Percentiles rank a stretch among this genome's conserved stretches.
Evolutionary conservation across 2,329 filamentous ascomycete genomes (phyloP).

Genomic region (Ophiocordyceps camponoti-saundersi): DNA sequence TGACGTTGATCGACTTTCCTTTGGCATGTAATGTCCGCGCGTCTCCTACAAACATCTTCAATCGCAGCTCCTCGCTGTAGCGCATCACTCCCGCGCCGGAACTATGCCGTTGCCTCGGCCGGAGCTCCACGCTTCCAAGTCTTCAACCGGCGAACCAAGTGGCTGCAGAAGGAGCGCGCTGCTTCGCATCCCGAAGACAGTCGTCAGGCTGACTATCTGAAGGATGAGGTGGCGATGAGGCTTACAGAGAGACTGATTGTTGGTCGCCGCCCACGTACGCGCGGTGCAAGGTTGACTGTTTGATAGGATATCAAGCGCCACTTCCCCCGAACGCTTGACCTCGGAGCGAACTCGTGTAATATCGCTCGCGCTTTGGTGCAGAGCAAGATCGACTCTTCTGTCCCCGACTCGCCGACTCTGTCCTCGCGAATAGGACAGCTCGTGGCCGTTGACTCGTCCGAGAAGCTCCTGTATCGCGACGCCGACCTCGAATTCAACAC

Average conservation of each 20-base stretch:
- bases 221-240: constrained; percentile 75
- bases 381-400: constrained; percentile 40
- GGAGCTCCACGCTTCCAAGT: constrained; percentile 70
- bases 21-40: constrained; percentile 14
- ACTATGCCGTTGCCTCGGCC: constrained; percentile 63
- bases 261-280: constrained; percentile 3
- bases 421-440: constrained; percentile 56
- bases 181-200: constrained; percentile 53
- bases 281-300: background rate
- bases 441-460: constrained; percentile 68
- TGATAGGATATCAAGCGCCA: constrained; percentile 74
- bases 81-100: constrained; percentile 18
- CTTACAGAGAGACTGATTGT: constrained; percentile 76
- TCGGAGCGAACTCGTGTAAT: constrained; percentile 92
- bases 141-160: constrained; percentile 80
- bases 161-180: constrained; percentile 78
- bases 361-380: constrained; percentile 67
- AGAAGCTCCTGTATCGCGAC: constrained; percentile 65
- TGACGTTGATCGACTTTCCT: background rate
- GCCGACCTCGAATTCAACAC: constrained; percentile 56
- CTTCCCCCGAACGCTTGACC: constrained; percentile 72
- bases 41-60: constrained; percentile 7
- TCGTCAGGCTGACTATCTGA: constrained; percentile 76
- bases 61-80: constrained; percentile 10
- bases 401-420: constrained; percentile 46